These are phyloP conservation scores for Botrytis squamosa DNA, from an alignment of 2,329 filamentous ascomycete genomes.

Conservation along the genomic window DNA sequence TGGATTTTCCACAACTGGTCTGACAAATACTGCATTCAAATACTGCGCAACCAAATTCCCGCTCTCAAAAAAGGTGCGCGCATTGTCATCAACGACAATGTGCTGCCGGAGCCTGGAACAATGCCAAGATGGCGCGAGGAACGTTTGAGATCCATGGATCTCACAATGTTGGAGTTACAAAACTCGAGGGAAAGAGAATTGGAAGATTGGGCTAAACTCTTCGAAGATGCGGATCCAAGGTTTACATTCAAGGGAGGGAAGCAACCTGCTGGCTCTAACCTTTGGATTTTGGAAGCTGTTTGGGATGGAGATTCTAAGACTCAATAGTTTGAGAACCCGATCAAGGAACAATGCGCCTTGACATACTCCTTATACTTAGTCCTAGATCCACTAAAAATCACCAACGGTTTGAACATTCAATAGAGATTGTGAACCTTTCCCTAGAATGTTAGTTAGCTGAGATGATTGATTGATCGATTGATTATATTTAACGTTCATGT, in stretches of 20 bases:
- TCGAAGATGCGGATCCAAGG: constrained; percentile 33
- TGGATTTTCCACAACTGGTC: constrained; percentile 51
- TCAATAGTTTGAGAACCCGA: background rate
- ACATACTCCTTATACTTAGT: background rate
- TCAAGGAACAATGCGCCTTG: background rate
- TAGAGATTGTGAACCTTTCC: no score
- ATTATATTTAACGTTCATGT: no score
- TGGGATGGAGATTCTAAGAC: background rate
- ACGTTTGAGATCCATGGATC: constrained; percentile 31
- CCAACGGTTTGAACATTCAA: no score
- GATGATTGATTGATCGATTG: no score
- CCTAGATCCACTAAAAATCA: no score
- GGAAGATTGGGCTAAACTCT: constrained; percentile 38
- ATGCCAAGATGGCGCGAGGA: constrained; percentile 13
- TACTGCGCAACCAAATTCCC: constrained; percentile 42
- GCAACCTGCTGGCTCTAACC: background rate
- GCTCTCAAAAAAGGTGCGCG: constrained; percentile 44
- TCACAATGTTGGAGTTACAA: constrained; percentile 40
- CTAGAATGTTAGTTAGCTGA: no score
- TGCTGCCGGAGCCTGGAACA: constrained; percentile 13
- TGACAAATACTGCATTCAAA: constrained; percentile 42
- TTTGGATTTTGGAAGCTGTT: constrained; percentile 15
- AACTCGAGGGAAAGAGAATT: constrained; percentile 36
- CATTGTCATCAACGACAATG: constrained; percentile 33
- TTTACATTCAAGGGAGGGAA: constrained; percentile 20